Conservation (phyloP, 2,329 filamentous ascomycete genomes). For the Hymenoscyphus infarciens region DNA sequence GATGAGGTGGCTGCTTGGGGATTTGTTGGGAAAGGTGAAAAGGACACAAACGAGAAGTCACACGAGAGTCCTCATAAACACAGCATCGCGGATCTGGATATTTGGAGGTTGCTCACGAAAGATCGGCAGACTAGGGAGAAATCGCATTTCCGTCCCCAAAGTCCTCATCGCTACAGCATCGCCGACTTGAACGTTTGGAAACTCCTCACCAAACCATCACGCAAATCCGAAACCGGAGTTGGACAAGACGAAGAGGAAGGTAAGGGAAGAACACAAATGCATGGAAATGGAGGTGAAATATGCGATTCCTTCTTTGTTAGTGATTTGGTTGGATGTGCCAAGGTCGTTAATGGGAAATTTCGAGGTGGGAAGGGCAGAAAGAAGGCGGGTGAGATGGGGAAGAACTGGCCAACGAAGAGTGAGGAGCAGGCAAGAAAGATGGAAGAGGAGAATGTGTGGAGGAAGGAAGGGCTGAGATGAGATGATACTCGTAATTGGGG, state of each 20-base stretch:
- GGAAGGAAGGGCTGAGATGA: background rate
- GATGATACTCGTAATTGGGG: background rate
- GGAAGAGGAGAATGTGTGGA: background rate
- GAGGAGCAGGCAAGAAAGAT: too few species aligned
- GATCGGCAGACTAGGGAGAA: background rate
- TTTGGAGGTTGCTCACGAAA: background rate
- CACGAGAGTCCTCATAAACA: background rate
- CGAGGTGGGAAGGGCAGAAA: background rate
- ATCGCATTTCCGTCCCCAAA: background rate
- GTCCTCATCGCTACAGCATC: background rate
- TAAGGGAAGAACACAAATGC: background rate
- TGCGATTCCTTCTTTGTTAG: slow-evolving; percentile 9
- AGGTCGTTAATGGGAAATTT: background rate
- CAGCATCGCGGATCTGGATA: background rate
- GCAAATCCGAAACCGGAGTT: background rate
- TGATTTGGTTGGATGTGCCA: slow-evolving; percentile 11
- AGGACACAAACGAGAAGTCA: too few species aligned
- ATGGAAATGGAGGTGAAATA: background rate
- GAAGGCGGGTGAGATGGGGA: background rate
- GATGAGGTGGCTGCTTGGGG: too few species aligned
- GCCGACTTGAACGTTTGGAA: background rate
- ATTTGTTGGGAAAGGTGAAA: too few species aligned
- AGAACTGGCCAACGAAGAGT: too few species aligned
- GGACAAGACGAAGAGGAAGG: background rate
- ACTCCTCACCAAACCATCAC: background rate